Percentiles rank a stretch among this genome's conserved stretches.
Conservation (phyloP, 1,284 basidiomycete genomes). For the Ustilago shanxiensis region DNA sequence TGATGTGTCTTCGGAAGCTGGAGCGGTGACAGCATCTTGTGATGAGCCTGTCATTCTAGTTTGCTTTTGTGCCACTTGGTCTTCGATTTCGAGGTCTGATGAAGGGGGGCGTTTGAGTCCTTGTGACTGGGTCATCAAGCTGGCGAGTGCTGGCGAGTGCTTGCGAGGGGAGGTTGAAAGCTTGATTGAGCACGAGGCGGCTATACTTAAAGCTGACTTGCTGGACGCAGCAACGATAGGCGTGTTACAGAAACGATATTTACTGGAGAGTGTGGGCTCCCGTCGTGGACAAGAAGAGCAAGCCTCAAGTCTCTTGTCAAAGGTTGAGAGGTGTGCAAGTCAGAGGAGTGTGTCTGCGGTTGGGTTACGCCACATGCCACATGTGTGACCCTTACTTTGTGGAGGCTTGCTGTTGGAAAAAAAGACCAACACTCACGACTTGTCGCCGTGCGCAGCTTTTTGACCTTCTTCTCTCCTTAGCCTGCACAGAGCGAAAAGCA, state of each 20-base stretch:
- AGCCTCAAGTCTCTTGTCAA: not conserved
- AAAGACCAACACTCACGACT: constrained; percentile 20
- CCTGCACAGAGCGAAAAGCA: not conserved
- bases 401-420: not conserved
- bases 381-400: not conserved
- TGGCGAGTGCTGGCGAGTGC: not conserved
- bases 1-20: not conserved
- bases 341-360: not conserved
- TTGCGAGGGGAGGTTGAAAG: not conserved
- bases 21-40: not conserved
- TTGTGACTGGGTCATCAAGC: not conserved
- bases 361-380: not conserved
- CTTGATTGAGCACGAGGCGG: not conserved
- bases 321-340: not conserved
- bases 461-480: not conserved
- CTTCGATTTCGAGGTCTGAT: constrained; percentile 1
- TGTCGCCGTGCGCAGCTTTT: not conserved
- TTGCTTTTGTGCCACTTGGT: not conserved
- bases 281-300: not conserved
- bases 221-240: not conserved
- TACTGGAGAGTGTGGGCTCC: not conserved
- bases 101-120: not conserved
- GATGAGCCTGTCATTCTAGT: constrained; percentile 12
- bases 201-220: not conserved
- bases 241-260: not conserved